Evolutionary conservation across 139 green algal genomes (phyloP).

Genomic region (Auxenochlorella pyrenoidosa): DNA sequence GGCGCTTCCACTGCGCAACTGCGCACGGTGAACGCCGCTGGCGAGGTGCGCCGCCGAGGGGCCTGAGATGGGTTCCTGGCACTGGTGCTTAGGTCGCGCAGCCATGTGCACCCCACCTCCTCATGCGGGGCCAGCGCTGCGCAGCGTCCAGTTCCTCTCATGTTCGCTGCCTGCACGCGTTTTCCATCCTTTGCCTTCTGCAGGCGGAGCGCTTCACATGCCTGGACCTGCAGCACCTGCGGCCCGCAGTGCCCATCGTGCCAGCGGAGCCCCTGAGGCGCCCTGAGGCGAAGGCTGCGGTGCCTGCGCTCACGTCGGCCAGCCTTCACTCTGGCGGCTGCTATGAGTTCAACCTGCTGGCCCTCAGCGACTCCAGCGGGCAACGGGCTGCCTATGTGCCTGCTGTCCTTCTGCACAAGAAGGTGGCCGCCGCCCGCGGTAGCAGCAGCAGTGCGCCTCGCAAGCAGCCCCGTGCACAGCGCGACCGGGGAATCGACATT

Average conservation of each 20-base stretch:
- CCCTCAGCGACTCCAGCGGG: not conserved
- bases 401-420: not conserved
- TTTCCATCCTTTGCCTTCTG: too few species aligned
- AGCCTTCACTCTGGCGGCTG: not conserved
- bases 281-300: too few species aligned
- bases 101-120: not conserved
- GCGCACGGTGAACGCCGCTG: not conserved
- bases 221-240: not conserved
- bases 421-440: not conserved
- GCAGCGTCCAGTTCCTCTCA: not conserved
- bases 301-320: not conserved
- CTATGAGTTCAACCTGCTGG: not conserved
- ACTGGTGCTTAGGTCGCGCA: not conserved
- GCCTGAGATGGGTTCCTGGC: not conserved
- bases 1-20: not conserved
- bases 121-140: not conserved
- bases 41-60: constrained; percentile 1
- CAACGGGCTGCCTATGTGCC: constrained; percentile 11
- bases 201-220: constrained; percentile 4
- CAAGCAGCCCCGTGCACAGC: not conserved
- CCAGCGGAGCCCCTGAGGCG: too few species aligned
- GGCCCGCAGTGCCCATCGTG: not conserved
- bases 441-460: not conserved
- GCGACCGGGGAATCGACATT: not conserved
- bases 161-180: not conserved